phyloP scores from a whole-genome alignment of 148 eudicot species.

The Cornus suecica region DNA sequence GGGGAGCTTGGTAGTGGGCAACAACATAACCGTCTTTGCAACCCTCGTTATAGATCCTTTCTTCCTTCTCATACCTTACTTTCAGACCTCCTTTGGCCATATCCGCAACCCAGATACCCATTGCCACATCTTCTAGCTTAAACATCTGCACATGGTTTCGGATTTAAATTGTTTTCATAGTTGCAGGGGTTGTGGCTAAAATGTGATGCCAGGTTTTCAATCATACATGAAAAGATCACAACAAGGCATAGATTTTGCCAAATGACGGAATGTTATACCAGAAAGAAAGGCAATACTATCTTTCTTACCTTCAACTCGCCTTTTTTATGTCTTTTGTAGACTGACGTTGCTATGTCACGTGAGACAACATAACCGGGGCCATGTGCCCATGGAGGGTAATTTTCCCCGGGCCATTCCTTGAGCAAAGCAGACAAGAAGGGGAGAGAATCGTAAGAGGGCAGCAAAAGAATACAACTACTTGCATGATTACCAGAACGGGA shows the following conservation, averaged over 20 bases:
- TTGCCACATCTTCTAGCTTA: conserved; percentile 97
- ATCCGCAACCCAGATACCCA: conserved; percentile 93
- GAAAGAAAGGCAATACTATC: background rate
- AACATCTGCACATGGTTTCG: conserved; percentile 62
- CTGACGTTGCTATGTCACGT: conserved; percentile 64
- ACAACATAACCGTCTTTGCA: conserved; percentile 80
- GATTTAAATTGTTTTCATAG: background rate
- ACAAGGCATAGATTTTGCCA: background rate
- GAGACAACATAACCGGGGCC: conserved; percentile 96
- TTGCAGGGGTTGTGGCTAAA: background rate
- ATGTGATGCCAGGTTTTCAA: background rate
- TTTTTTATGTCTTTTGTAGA: conserved; percentile 51
- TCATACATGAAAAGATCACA: background rate
- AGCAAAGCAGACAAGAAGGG: conserved; percentile 17
- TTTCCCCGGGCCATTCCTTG: conserved; percentile 85
- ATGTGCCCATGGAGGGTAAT: conserved; percentile 92
- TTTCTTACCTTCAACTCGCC: conserved; percentile 65
- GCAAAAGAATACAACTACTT: background rate
- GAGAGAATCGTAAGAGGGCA: background rate
- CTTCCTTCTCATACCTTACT: conserved; percentile 70
- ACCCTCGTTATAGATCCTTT: conserved; percentile 60
- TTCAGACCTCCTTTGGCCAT: conserved; percentile 67
- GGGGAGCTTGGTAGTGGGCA: conserved; percentile 89
- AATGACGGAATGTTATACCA: background rate
- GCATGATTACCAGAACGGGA: background rate